Base-by-base conservation (phyloP, 148 eudicot species). In the Vaccinium macrocarpon region DNA sequence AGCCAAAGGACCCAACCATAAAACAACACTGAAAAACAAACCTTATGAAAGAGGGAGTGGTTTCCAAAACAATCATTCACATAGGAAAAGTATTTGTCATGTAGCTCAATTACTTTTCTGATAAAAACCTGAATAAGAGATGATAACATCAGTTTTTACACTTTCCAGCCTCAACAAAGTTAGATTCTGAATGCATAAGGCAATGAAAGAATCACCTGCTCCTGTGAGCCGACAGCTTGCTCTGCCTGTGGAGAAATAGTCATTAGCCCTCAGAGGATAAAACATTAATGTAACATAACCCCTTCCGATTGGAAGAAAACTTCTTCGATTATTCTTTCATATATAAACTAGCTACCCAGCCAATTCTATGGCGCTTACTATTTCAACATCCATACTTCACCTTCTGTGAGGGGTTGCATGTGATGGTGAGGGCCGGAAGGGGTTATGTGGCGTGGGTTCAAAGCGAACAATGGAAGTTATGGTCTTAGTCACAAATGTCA, bases 11-110 rank as follows among this genome's bases (percentile, higher is more conserved):
- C n/a, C 59, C 21, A 56, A 56, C 21, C 21, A 56, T 56, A 56
- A 29, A 68, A 4, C 42, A 19, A 75, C 18, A 5, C 6, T 77
- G 15, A 42, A 74, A 80, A 61, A n/a, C 16, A 27, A 18, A 90
- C 91, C 90, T 90, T 90, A 82, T 90, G 88, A 85, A 90, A 90
- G 27, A 90, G 88, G 8, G 88, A 2, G 81, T 90, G 82, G 78
- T 83, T 85, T 8, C 21, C 29, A 57, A 90, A 90, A 82, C 90
- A 88, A 21, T 77, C 79, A 11, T 25, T 84, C 32, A 90, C 88
- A 53, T 88, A 90, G n/a, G 87, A 68, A 80, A 81, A 70, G 35
- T 70, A 90, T 88, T 90, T 86, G 83, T 86, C 89, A 38, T 88
- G 91, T 48, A 88, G 85, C 71, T 90, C 90, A 5, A 90, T 90